Base-by-base conservation (phyloP, 768 basidiomycete genomes). In the Lactarius akahatsu region DNA sequence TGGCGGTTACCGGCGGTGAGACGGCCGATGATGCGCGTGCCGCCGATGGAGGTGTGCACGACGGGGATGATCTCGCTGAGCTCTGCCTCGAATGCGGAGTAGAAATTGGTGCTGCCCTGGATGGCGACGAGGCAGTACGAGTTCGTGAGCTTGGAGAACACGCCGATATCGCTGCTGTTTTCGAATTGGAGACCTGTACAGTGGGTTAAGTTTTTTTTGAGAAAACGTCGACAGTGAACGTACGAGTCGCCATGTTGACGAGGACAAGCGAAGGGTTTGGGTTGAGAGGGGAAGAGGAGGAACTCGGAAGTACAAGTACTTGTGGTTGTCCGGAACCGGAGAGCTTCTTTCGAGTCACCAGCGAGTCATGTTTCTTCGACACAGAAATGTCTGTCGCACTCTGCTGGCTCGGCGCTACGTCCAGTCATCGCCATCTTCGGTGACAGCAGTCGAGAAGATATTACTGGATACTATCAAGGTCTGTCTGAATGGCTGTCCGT, bases 141-240 rank as follows among this genome's bases (percentile, higher is more conserved):
- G 83, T 99, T 98, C 74, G 96, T 98, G 74, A 98, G 85, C 80
- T 97, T 97, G 73, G 94, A 82, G 80, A 98, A 99, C 54, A 99
- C 96, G 73, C 96, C 96, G 73, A 99, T 86, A 74, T 98, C 95
- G 79, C 88, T 90, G 80, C 86, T 90, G 80, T 95, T 96, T 81
- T 96, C 93, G 75, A 94, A 96, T 81, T 94, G 92, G 70, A 92
- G 80, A 77, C 94, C 92, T 94, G 32, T 61, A 3, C 20, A 9
- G 1, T 1, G 55, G 16, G 30, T 30, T 34, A n/a, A 32, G 7
- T 38, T 50, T 57, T 61, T 16, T 43, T 55, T 32, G 16, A 4
- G 34, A 9, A 30, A 2, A 13, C 20, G 43, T 62, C 1, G 41
- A 34, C 38, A 38, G 55, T n/a, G 74, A 60, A 75, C 85, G 72